Conservation (phyloP, 2,329 filamentous ascomycete genomes). For the Furcasterigmium furcatum region DNA sequence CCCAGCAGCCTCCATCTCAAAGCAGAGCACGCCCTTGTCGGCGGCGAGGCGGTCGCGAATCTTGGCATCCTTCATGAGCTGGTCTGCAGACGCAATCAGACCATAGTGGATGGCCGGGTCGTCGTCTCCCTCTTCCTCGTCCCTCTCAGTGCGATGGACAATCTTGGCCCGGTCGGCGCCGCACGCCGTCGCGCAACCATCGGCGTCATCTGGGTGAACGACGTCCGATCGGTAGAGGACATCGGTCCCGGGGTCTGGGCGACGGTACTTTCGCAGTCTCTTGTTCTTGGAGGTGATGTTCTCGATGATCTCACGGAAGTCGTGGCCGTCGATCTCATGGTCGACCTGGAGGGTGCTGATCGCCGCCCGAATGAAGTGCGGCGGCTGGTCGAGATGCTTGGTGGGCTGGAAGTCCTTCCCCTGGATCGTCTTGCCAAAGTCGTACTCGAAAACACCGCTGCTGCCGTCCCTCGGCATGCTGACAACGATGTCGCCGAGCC, state of each 20-base stretch:
- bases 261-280: slow-evolving; percentile 7
- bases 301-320: slow-evolving; percentile 6
- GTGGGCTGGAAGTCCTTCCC: slow-evolving; percentile 10
- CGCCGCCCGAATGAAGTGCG: slow-evolving; percentile 9
- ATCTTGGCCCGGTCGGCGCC: background rate
- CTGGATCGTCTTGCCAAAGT: slow-evolving; percentile 18
- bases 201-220: background rate
- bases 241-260: slow-evolving; percentile 3
- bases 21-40: slow-evolving; percentile 13
- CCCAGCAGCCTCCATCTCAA: slow-evolving; percentile 28
- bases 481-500: slow-evolving; percentile 15
- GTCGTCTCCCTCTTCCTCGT: slow-evolving; percentile 5
- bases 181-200: background rate
- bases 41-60: slow-evolving; percentile 22
- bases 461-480: slow-evolving; percentile 1
- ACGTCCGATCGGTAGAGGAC: background rate
- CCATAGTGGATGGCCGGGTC: slow-evolving; percentile 17
- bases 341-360: slow-evolving; percentile 6
- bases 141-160: background rate
- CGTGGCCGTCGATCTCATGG: slow-evolving; percentile 10
- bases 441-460: slow-evolving; percentile 20
- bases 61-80: slow-evolving; percentile 30
- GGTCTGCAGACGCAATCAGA: slow-evolving; percentile 25
- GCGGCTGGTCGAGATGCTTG: slow-evolving; percentile 13
- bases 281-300: slow-evolving; percentile 2